These are phyloP conservation scores for Fusarium sp. DNA, from an alignment of 2,329 filamentous ascomycete genomes.

Conservation along the genomic window DNA sequence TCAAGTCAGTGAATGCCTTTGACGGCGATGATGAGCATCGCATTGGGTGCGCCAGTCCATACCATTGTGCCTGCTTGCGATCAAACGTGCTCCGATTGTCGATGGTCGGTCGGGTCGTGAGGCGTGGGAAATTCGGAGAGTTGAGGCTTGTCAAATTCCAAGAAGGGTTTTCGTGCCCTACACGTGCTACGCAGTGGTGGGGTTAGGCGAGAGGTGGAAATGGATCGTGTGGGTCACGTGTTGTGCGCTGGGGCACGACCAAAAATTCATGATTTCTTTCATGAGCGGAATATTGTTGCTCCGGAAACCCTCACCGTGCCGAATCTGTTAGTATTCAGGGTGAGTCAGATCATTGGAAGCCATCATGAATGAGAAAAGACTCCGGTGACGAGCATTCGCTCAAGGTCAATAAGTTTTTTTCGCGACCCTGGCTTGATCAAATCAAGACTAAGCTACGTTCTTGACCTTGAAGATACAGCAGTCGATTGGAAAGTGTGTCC, in stretches of 20 bases:
- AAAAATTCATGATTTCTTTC: neutral
- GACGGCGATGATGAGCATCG: constrained; percentile 33
- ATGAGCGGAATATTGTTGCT: constrained; percentile 26
- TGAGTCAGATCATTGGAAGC: no score
- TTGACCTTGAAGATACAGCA: neutral
- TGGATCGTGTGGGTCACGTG: constrained; percentile 42
- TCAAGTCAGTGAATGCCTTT: constrained; percentile 45
- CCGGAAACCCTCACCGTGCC: no score
- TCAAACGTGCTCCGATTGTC: constrained; percentile 60
- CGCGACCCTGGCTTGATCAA: neutral
- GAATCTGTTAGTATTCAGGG: no score
- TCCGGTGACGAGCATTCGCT: neutral
- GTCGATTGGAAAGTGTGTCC: neutral
- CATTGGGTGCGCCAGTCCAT: constrained; percentile 46
- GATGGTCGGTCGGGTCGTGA: constrained; percentile 53
- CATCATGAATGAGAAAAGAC: neutral
- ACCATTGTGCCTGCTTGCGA: constrained; percentile 69
- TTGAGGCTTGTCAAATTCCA: constrained; percentile 56
- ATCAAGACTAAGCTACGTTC: neutral
- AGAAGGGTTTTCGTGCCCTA: constrained; percentile 59
- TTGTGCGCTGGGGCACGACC: neutral
- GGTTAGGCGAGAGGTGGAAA: constrained; percentile 39
- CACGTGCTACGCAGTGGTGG: constrained; percentile 50
- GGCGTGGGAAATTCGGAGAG: constrained; percentile 54
- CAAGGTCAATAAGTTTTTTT: neutral